Evolutionary conservation across 768 basidiomycete genomes (phyloP).

Genomic region (Tubosaeta sp.): DNA sequence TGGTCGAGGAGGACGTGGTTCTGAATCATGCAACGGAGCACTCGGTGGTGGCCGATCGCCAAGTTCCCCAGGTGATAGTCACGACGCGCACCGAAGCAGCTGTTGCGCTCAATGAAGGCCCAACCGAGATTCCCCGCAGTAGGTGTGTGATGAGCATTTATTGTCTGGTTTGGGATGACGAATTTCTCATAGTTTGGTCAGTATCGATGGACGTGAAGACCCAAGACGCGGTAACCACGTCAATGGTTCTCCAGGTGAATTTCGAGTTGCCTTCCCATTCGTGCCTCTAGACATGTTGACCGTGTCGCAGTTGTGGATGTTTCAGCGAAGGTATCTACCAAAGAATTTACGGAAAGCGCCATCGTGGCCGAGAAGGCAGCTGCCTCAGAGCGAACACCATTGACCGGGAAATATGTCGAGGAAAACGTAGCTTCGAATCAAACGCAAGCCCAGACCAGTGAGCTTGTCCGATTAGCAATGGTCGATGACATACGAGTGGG

Average conservation of each 20-base stretch:
- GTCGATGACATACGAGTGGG: neutral
- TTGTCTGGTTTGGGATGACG: neutral
- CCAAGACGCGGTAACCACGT: neutral
- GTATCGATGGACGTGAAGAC: neutral
- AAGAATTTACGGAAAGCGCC: neutral
- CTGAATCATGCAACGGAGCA: neutral
- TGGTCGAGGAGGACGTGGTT: neutral
- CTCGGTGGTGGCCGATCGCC: neutral
- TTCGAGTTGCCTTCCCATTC: neutral
- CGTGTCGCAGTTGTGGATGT: neutral
- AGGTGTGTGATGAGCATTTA: neutral
- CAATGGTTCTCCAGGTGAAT: constrained; percentile 1
- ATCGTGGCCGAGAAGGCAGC: neutral
- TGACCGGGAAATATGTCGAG: neutral
- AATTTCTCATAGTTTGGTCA: constrained; percentile 1
- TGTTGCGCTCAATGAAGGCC: neutral
- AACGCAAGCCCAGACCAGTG: neutral
- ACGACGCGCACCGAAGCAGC: neutral
- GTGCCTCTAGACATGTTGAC: neutral
- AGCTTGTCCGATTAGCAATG: neutral
- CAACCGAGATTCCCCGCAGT: neutral
- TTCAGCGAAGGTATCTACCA: neutral
- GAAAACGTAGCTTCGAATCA: neutral
- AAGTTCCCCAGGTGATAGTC: neutral
- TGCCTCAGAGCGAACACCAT: neutral